Evolutionary conservation across 148 eudicot species (phyloP), one percentile per base, ranked within the genome.

Genomic region (Cornus controversa): DNA sequence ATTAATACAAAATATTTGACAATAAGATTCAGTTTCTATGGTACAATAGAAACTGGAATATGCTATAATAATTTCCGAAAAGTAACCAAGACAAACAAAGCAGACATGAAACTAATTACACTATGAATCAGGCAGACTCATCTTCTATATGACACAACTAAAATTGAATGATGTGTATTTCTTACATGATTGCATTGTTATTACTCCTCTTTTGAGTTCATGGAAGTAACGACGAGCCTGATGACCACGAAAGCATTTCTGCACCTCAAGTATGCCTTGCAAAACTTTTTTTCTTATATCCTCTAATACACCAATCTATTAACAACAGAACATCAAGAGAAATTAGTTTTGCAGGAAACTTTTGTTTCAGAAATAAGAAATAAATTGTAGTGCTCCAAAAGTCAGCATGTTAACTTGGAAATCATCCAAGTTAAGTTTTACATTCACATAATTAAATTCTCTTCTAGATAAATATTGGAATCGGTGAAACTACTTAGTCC

Each of bases 181-280:
- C 57, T 84, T 90, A 96, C 97, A 87, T 82, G 95, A 89, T 83
- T 96, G 98, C 85, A 93, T 82, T 65, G 82, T 67, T 66, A 87
- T 73, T 23, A 82, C 93, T 71, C 85, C 89, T 65, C 80, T 83
- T 82, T 88, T 87, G 75, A 91, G 83, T 81, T 93, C 90, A 22
- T 80, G 77, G 82, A 86, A 92, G 76, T 88, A 79, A 23, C 69
- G 80, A 71, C 93, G 90, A 80, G 88, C 88, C 74, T 76, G 89
- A 78, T 86, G 83, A 77, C 89, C 89, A 79, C 87, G 92, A 76
- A 83, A 91, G 81, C 84, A 81, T 79, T 83, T 92, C 77, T 91
- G 93, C 47, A 86, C 85, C 63, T 87, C 86, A 71, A 82, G 81
- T 71, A 86, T 86, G 77, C 97, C 94, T 86, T 90, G 92, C 80